Conservation (phyloP, 768 basidiomycete species). For the Termitomyces sp. region DNA sequence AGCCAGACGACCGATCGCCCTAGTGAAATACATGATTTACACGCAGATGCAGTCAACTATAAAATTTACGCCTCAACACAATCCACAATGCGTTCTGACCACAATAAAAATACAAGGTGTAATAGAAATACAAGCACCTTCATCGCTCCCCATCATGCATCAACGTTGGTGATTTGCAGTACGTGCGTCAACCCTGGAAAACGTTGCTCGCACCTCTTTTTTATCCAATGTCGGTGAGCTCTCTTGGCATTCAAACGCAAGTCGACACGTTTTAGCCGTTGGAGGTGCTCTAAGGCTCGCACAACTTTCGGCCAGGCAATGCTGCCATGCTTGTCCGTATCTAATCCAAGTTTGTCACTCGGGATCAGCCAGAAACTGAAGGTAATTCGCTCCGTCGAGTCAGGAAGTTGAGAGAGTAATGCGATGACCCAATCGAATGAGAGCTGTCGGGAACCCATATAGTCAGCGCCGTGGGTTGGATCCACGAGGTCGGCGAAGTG, state of each 20-base stretch:
- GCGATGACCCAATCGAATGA: slow-evolving; percentile 15
- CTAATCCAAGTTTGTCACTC: slow-evolving; percentile 14
- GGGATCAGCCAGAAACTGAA: slow-evolving; percentile 18
- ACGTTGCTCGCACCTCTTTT: slow-evolving; percentile 1
- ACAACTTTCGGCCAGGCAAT: slow-evolving; percentile 11
- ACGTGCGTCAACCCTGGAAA: slow-evolving; percentile 1
- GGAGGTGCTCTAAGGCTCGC: not conserved
- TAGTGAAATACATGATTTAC: not conserved
- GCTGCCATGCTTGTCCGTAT: not conserved
- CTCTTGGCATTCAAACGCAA: slow-evolving; percentile 9
- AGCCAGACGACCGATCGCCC: not conserved
- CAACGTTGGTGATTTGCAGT: not conserved
- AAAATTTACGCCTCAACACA: not conserved
- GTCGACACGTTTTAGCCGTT: not conserved
- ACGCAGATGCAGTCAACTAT: not conserved
- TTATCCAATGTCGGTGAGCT: slow-evolving; percentile 12
- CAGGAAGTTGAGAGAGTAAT: slow-evolving; percentile 8
- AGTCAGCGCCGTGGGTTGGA: slow-evolving; percentile 1
- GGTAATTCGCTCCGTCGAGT: not conserved
- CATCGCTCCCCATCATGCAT: not conserved
- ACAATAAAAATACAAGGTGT: not conserved
- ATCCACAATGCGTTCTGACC: not conserved
- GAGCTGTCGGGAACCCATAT: not conserved
- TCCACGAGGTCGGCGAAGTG: slow-evolving; percentile 18
- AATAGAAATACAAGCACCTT: not conserved